Evolutionary conservation across 805 yeast genomes (phyloP).

Genomic region (Cyberlindnera mrakii): DNA sequence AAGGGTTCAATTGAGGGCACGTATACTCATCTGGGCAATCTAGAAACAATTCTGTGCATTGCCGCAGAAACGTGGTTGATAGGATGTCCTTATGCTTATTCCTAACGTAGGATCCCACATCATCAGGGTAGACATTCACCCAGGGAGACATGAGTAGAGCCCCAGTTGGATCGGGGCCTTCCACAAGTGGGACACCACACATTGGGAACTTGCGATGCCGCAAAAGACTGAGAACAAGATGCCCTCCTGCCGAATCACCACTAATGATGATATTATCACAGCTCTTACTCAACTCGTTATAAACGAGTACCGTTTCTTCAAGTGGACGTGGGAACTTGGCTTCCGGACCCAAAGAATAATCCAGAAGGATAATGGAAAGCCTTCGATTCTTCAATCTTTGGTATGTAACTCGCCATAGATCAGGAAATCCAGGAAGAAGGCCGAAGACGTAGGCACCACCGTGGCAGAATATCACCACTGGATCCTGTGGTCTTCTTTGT

Average conservation of each 20-base stretch:
- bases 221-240: conserved; percentile 17
- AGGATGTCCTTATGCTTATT: conserved; percentile 5
- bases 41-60: conserved; percentile 4
- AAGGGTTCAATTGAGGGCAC: conserved; percentile 1
- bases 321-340: conserved; percentile 23
- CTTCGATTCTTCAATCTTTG: conserved; percentile 6
- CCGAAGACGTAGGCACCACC: conserved; percentile 18
- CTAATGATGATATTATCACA: conserved; percentile 16
- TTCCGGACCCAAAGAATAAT: conserved; percentile 24
- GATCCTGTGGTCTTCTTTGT: conserved; percentile 17
- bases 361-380: conserved; percentile 21
- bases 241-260: conserved; percentile 31
- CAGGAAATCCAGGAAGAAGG: conserved; percentile 2
- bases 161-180: conserved; percentile 1
- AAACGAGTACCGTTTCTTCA: conserved; percentile 17
- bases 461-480: conserved; percentile 13
- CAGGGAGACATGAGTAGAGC: conserved; percentile 13
- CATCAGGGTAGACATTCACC: conserved; percentile 11
- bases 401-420: conserved; percentile 4
- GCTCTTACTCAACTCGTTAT: conserved; percentile 12
- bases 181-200: not conserved
- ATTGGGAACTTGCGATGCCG: conserved; percentile 8
- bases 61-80: conserved; percentile 2
- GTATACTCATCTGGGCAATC: conserved; percentile 1
- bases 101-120: conserved; percentile 1